Evolutionary conservation across 352 stramenopile species (phyloP).

Genomic region (Phytophthora boehmeriae): DNA sequence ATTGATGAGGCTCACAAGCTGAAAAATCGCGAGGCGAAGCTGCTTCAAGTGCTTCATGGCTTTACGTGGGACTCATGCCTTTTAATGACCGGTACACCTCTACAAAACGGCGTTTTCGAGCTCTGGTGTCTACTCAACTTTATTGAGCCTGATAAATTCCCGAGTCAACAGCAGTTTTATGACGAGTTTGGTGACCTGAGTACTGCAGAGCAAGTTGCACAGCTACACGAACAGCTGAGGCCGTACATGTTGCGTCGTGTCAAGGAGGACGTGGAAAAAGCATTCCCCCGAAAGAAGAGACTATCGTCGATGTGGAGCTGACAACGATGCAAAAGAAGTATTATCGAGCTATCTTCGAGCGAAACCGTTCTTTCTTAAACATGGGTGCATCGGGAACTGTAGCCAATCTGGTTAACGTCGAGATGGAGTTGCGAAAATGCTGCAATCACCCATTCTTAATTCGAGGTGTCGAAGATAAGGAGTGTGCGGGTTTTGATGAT

Average conservation of each 20-base stretch:
- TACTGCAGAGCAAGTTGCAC: constrained; percentile 95
- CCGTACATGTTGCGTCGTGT: constrained; percentile 99
- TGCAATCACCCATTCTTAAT: constrained; percentile 99
- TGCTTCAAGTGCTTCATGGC: constrained; percentile 90
- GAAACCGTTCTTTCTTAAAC: constrained; percentile 94
- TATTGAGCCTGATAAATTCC: constrained; percentile 96
- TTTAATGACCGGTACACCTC: constrained; percentile 96
- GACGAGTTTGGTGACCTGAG: constrained; percentile 97
- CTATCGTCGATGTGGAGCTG: constrained; percentile 99
- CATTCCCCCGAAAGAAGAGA: constrained; percentile 99
- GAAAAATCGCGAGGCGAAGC: constrained; percentile 96
- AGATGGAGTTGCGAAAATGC: constrained; percentile 99
- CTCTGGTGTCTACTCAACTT: constrained; percentile 99
- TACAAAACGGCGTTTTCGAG: constrained; percentile 99
- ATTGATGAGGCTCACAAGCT: constrained; percentile 99
- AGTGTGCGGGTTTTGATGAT: constrained; percentile 86
- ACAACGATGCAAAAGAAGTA: constrained; percentile 99
- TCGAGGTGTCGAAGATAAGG: constrained; percentile 97
- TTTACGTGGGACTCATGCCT: constrained; percentile 92
- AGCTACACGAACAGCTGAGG: constrained; percentile 96
- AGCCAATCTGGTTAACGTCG: constrained; percentile 98
- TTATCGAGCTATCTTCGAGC: constrained; percentile 98
- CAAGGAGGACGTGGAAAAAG: constrained; percentile 99
- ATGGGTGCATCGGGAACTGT: constrained; percentile 90
- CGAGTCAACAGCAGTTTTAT: constrained; percentile 95